Conservation (phyloP, 2,329 filamentous ascomycete species). For the Elsinoe arachidis region DNA sequence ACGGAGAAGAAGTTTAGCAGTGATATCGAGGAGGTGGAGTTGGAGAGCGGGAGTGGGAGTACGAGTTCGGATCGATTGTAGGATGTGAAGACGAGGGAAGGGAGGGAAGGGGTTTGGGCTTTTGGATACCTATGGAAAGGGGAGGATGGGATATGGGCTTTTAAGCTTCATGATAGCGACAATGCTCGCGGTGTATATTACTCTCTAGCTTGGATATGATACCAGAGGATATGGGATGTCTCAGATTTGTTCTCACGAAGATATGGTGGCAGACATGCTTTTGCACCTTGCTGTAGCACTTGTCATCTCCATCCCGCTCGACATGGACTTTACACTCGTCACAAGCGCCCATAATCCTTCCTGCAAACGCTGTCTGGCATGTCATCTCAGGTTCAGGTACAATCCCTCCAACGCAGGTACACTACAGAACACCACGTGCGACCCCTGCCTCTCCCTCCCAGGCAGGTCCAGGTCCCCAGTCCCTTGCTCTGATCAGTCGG, state of each 20-base stretch:
- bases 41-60: slow-evolving; percentile 1
- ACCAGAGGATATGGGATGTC: neutral
- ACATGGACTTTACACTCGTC: too few relatives aligned
- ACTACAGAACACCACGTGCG: too few relatives aligned
- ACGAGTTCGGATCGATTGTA: slow-evolving; percentile 4
- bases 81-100: neutral
- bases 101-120: neutral
- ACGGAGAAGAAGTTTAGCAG: slow-evolving; percentile 6
- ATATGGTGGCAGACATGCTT: neutral
- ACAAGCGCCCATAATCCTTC: too few relatives aligned
- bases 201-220: slow-evolving; percentile 7
- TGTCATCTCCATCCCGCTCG: too few relatives aligned
- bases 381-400: too few relatives aligned
- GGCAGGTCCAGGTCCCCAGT: too few relatives aligned
- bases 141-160: neutral
- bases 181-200: slow-evolving; percentile 5
- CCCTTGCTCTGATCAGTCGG: too few relatives aligned
- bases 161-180: neutral
- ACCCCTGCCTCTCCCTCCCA: too few relatives aligned
- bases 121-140: neutral
- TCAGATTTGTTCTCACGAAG: neutral
- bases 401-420: too few relatives aligned
- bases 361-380: too few relatives aligned
- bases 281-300: neutral
- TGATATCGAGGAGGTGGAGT: slow-evolving; percentile 6